Conservation (phyloP, 345 rosid genomes). For the Nephelium lappaceum region DNA sequence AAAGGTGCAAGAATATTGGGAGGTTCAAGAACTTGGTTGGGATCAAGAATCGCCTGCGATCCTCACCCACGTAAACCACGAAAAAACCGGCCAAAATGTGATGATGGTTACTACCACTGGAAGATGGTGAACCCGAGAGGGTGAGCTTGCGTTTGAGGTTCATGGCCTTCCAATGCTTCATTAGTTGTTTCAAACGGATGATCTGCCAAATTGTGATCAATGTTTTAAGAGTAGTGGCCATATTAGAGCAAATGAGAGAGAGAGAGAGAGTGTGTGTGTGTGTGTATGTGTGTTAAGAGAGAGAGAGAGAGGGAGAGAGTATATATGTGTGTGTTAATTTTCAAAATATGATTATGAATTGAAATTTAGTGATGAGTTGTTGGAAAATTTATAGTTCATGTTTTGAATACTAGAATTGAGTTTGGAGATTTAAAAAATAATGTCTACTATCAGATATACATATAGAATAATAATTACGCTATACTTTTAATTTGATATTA, state of each 20-base stretch:
- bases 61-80: slow-evolving; percentile 18
- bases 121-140: neutral
- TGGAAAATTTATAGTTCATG: neutral
- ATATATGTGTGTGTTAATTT: no score
- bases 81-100: slow-evolving; percentile 15
- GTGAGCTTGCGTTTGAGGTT: neutral
- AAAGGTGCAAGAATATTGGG: slow-evolving; percentile 18
- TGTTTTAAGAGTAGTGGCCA: neutral
- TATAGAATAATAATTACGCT: neutral
- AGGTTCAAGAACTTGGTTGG: slow-evolving; percentile 23
- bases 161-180: slow-evolving; percentile 8
- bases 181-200: slow-evolving; percentile 10
- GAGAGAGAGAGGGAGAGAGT: no score
- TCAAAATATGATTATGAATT: no score
- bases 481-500: no score
- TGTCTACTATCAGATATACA: neutral
- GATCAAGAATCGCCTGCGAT: slow-evolving; percentile 17
- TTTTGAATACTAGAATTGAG: neutral
- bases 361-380: no score
- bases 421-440: neutral
- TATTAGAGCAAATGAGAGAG: neutral
- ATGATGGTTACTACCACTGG: no score
- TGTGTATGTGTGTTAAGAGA: no score
- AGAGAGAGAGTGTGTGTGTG: no score
- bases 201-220: slow-evolving; percentile 5